Percentiles rank a stretch among this genome's conserved stretches.
These are phyloP conservation scores for Mortierella sp. DNA, from an alignment of 371 early-diverging fungal species.

Conservation along the genomic window DNA sequence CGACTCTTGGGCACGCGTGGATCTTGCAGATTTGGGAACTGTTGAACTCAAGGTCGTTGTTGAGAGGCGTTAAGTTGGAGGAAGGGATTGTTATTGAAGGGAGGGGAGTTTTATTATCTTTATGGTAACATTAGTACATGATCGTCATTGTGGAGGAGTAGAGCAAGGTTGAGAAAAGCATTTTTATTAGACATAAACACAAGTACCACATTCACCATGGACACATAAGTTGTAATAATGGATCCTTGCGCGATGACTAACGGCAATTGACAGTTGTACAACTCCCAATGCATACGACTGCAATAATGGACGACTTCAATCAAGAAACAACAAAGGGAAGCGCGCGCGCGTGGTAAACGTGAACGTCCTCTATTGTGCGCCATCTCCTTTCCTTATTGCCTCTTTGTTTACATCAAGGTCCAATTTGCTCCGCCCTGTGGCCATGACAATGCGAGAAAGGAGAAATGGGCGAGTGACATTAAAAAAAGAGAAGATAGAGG, in stretches of 20 bases:
- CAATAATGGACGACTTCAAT: background rate
- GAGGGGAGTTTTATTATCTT: background rate
- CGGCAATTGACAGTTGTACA: background rate
- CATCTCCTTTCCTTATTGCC: background rate
- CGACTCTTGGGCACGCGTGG: constrained; percentile 55
- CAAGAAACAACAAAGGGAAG: background rate
- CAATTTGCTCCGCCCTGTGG: no score
- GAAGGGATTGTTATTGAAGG: background rate
- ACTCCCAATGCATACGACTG: background rate
- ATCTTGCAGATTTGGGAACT: constrained; percentile 47
- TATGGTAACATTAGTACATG: background rate
- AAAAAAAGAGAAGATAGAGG: background rate
- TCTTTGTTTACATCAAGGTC: background rate
- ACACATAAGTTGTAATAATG: background rate
- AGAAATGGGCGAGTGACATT: background rate
- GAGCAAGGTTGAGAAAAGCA: background rate
- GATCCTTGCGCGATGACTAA: background rate
- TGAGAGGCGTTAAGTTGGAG: constrained; percentile 37
- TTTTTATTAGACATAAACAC: background rate
- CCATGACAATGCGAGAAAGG: background rate
- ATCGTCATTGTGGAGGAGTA: background rate
- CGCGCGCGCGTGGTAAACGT: background rate
- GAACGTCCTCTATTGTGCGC: background rate
- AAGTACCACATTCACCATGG: background rate
- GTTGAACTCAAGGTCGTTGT: constrained; percentile 52